These are phyloP conservation scores for Phytophthora niederhauseri DNA, from an alignment of 352 stramenopile genomes.

Conservation along the genomic window DNA sequence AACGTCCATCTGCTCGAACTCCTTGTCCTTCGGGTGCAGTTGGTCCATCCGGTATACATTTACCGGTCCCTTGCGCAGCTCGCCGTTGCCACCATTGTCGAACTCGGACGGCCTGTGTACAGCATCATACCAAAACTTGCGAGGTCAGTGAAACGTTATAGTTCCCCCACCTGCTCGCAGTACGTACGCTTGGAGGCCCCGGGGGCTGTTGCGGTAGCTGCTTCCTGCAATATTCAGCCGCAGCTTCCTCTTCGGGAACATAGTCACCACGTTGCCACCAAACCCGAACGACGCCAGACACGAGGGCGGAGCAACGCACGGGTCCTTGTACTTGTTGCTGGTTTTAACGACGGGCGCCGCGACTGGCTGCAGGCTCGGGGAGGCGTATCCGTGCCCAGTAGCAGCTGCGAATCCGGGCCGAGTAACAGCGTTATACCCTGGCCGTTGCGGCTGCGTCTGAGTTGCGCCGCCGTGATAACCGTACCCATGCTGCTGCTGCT, in stretches of 20 bases:
- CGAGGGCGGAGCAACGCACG: conserved; percentile 70
- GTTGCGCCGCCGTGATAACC: conserved; percentile 10
- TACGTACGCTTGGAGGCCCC: conserved; percentile 53
- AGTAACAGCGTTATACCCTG: conserved; percentile 19
- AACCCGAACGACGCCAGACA: conserved; percentile 87
- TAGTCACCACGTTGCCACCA: conserved; percentile 88
- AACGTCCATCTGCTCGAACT: conserved; percentile 69
- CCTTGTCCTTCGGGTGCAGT: conserved; percentile 70
- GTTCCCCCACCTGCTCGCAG: not conserved
- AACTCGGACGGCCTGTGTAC: conserved; percentile 52
- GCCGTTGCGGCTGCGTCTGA: conserved; percentile 17
- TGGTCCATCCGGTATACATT: conserved; percentile 84
- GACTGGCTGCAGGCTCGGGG: conserved; percentile 5
- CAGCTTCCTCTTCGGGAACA: conserved; percentile 90
- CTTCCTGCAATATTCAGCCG: conserved; percentile 68
- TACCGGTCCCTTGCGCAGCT: conserved; percentile 83
- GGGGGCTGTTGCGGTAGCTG: conserved; percentile 70
- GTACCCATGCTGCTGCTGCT: conserved; percentile 16
- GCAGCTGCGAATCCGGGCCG: conserved; percentile 21
- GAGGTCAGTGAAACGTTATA: not conserved
- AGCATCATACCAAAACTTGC: conserved; percentile 10
- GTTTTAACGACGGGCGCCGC: conserved; percentile 34
- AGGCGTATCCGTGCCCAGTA: conserved; percentile 10
- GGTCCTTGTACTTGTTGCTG: conserved; percentile 88
- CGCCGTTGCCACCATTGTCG: conserved; percentile 55